These are phyloP conservation scores for Syzygium aromaticum DNA, from an alignment of 345 rosid species.

Conservation along the genomic window DNA sequence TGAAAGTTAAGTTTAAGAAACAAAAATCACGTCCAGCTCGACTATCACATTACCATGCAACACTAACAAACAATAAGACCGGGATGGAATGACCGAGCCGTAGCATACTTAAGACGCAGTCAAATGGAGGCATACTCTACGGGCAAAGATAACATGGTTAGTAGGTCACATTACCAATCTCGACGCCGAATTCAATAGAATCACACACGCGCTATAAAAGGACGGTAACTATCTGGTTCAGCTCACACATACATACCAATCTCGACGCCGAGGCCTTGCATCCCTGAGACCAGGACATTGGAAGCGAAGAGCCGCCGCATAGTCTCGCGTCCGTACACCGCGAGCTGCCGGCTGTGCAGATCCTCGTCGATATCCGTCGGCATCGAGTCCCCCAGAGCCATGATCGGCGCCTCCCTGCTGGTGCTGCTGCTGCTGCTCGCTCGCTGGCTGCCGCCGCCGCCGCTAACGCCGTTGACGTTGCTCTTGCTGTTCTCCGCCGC, in stretches of 20 bases:
- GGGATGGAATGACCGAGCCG: not conserved
- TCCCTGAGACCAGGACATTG: conserved; percentile 73
- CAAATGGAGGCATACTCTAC: not conserved
- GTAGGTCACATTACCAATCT: not conserved
- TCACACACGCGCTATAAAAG: not conserved
- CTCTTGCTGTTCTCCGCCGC: conserved; percentile 4
- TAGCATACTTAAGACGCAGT: not conserved
- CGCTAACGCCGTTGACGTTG: not conserved
- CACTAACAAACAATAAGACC: not conserved
- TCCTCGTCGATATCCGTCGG: conserved; percentile 84
- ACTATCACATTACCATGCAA: not conserved
- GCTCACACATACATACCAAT: conserved; percentile 40
- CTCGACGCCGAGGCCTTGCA: conserved; percentile 91
- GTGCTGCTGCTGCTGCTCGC: conserved; percentile 4
- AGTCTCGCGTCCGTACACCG: conserved; percentile 95
- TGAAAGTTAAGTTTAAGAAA: not conserved
- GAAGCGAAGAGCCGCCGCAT: conserved; percentile 94
- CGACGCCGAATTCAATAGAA: not conserved
- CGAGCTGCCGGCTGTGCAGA: conserved; percentile 97
- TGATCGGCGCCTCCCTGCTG: conserved; percentile 15
- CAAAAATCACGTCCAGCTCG: not conserved
- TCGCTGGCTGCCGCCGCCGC: conserved; percentile 3
- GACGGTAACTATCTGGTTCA: not conserved
- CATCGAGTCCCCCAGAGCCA: conserved; percentile 61
- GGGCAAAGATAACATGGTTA: not conserved